Base-by-base conservation (phyloP, 768 basidiomycete species). In the Trametes maxima region DNA sequence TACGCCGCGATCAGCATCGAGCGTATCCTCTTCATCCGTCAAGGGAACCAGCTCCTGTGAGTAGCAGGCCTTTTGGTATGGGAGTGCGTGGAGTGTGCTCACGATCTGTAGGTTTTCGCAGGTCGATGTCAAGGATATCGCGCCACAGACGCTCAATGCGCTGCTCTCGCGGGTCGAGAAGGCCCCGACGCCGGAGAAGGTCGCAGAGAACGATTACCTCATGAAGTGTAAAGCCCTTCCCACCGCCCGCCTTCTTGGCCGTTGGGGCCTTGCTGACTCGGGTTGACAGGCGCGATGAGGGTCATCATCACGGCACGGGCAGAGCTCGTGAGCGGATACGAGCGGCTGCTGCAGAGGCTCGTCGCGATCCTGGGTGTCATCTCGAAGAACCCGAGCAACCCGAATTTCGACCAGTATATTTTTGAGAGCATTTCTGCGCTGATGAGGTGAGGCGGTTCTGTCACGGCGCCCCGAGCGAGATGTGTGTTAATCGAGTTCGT, bases 1-100 rank as follows among this genome's bases (percentile, higher is more conserved):
- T 98, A 98, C 74, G 94, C 95, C 10, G 95, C 97, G 17, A 95
- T 98, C 68, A 94, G 95, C n/a, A 95, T 99, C 70, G 97, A 99
- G 70, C 85, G 95, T 7, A 88, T 98, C 55, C 76, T 99, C 42
- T 93, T 87, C 74, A 97, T 98, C 74, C 94, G 92, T 70, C 87
- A 90, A 68, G 85, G 85, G 3, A 81, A 80, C 4, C 82, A 85
- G 63, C 78, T 92, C 24, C 69, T 94, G 95, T 97, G 60, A 57
- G 91, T 78, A n/a, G 91, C 78, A n/a, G 14, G 6, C 28, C 3
- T 33, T 3, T 52, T 21, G n/a, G 2, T 22, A 1, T 24, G 36
- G 19, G 1, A 2, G 3, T 39, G 21, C n/a, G 35, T 2, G 8
- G n/a, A 7, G 19, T 0, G n/a, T 17, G 12, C 37, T 24, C 5